Base-by-base conservation (phyloP, 306 rosid genomes). In the Nissolia schottii region DNA sequence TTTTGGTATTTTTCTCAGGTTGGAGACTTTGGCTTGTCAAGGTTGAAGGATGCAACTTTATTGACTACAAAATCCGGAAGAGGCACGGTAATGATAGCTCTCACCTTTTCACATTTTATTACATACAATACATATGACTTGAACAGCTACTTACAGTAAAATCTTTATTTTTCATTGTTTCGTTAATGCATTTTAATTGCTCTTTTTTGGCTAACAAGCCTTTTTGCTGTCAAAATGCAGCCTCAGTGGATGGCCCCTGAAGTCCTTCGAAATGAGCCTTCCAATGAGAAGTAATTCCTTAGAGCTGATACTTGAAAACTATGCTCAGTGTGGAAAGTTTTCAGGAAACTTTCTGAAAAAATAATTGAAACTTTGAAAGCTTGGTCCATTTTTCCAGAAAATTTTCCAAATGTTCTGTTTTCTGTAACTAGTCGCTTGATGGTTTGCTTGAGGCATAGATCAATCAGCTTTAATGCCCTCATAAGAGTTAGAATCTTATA, bases 161-260 rank as follows among this genome's bases (percentile, higher is more conserved):
- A 23, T 23, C 15, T 80, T 29, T 34, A 25, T 1, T 11, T 37
- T 27, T n/a, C n/a, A 8, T 6, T 25, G 40, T 12, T 20, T 15
- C 1, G 41, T 25, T 18, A 8, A 10, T 29, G 66, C 15, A 53
- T 75, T 60, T 60, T 48, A 2, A 22, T 72, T 76, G 45, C 55
- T 56, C 48, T 63, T 43, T 54, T 34, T 25, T 15, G n/a, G 31
- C 75, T 71, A 57, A 77, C 73, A 55, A 13, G 34, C 57, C 8
- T 45, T 53, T 67, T 25, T 57, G 2, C 70, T 53, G 29, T 45
- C 24, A 29, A 78, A 77, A 77, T 83, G 77, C 89, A 90, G 94
- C 94, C 96, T 71, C 92, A 86, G 37, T 88, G 92, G 92, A 90
- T 90, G 94, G 94, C 94, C 67, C 94, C 96, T 34, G 92, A 90